Percentiles rank a stretch among this genome's conserved stretches.
These are phyloP conservation scores for Chaetomiaceae sp. DNA, from an alignment of 2,329 filamentous ascomycete genomes.

Conservation along the genomic window DNA sequence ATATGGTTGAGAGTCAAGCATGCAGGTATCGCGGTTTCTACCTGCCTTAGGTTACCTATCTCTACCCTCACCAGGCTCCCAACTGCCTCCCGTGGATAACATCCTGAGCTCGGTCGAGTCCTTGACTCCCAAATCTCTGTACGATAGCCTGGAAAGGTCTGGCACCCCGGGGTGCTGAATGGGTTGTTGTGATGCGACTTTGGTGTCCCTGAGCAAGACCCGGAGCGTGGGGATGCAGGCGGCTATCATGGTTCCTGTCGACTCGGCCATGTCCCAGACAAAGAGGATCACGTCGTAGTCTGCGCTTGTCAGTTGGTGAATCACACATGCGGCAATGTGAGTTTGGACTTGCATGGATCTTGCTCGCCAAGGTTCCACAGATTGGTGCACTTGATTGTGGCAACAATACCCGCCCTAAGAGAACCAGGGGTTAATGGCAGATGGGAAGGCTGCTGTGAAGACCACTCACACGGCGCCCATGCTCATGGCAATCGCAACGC, in stretches of 20 bases:
- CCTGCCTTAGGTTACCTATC: too few relatives aligned
- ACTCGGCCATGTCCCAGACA: constrained; percentile 1
- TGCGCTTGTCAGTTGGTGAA: too few relatives aligned
- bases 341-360: not conserved
- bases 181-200: too few relatives aligned
- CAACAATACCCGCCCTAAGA: not conserved
- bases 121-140: too few relatives aligned
- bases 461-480: not conserved
- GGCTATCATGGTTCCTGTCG: not conserved
- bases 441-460: not conserved
- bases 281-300: not conserved
- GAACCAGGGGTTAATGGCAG: not conserved
- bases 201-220: not conserved
- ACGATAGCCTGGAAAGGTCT: too few relatives aligned
- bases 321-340: not conserved
- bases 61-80: too few relatives aligned
- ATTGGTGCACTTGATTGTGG: not conserved
- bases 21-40: too few relatives aligned
- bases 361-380: not conserved
- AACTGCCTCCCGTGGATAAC: too few relatives aligned
- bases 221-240: constrained; percentile 2
- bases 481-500: constrained; percentile 1
- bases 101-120: too few relatives aligned
- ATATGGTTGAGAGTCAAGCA: too few relatives aligned
- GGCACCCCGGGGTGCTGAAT: too few relatives aligned